Conservation (phyloP, 148 eudicot genomes). For the Vaccinium vitisidaea region DNA sequence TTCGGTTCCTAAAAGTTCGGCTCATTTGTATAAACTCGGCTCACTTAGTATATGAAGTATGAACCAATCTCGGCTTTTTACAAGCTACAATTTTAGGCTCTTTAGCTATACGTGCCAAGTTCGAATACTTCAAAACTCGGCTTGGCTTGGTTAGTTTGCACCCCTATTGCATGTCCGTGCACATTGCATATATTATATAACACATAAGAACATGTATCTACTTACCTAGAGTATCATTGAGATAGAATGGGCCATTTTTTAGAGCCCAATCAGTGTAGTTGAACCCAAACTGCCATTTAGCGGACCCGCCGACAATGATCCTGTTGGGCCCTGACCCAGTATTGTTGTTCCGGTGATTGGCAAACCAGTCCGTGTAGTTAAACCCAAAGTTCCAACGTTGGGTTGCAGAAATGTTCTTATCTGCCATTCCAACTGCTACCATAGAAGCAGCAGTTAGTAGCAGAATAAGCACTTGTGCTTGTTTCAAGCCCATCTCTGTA, state of each 20-base stretch:
- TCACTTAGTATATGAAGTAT: too few relatives aligned
- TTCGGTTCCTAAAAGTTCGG: too few relatives aligned
- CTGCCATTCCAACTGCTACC: conserved; percentile 20
- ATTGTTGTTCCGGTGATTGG: conserved; percentile 17
- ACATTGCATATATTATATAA: background rate
- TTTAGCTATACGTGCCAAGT: too few relatives aligned
- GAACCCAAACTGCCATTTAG: conserved; percentile 44
- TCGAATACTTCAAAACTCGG: too few relatives aligned
- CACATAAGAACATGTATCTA: background rate
- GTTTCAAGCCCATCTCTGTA: conserved; percentile 22
- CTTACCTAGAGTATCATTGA: conserved; percentile 48
- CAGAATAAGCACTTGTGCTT: conserved; percentile 11
- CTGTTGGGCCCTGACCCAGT: conserved; percentile 24
- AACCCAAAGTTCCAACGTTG: conserved; percentile 20
- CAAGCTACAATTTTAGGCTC: too few relatives aligned
- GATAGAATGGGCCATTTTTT: conserved; percentile 42
- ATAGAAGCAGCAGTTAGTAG: conserved; percentile 22
- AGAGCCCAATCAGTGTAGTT: conserved; percentile 55
- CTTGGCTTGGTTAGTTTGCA: too few relatives aligned
- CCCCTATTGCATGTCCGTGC: too few relatives aligned
- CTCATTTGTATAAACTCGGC: too few relatives aligned
- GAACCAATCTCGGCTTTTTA: too few relatives aligned
- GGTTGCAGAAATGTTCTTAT: conserved; percentile 19
- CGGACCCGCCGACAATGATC: conserved; percentile 42
- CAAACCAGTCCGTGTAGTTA: conserved; percentile 27